A percentile compares a stretch with the other conserved stretches of the same genome.
These are phyloP conservation scores for Apophysomyces ossiformis DNA, from an alignment of 371 early-diverging fungal species.

Conservation along the genomic window DNA sequence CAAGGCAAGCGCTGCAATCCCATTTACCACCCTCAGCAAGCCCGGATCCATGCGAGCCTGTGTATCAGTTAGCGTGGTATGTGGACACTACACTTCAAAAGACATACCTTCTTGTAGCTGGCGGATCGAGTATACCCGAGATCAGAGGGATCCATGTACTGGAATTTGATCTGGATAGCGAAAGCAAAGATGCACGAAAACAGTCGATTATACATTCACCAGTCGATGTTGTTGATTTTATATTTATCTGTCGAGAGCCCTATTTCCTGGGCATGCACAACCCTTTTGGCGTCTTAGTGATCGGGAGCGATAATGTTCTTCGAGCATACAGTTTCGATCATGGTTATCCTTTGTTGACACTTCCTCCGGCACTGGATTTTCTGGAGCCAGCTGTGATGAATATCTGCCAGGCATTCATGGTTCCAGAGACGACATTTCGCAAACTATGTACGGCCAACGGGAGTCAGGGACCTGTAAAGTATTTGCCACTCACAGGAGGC, in stretches of 20 bases:
- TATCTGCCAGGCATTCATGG: slow-evolving; percentile 33
- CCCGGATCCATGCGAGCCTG: slow-evolving; percentile 40
- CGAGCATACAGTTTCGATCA: slow-evolving; percentile 34
- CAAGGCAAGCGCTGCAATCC: slow-evolving; percentile 49
- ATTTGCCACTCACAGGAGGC: slow-evolving; percentile 58
- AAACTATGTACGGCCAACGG: slow-evolving; percentile 21
- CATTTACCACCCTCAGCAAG: slow-evolving; percentile 21
- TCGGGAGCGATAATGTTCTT: slow-evolving; percentile 44
- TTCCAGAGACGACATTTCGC: slow-evolving; percentile 31
- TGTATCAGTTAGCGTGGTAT: slow-evolving; percentile 62
- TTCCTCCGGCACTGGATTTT: slow-evolving; percentile 55
- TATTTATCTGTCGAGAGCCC: slow-evolving; percentile 47
- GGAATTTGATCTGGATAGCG: slow-evolving; percentile 46
- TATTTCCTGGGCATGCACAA: slow-evolving; percentile 49
- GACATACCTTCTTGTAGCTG: slow-evolving; percentile 53
- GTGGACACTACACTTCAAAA: slow-evolving; percentile 32
- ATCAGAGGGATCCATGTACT: slow-evolving; percentile 52
- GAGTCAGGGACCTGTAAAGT: not conserved
- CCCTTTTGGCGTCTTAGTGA: slow-evolving; percentile 49
- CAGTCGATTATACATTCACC: slow-evolving; percentile 50
- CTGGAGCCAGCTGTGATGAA: slow-evolving; percentile 46
- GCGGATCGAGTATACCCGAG: slow-evolving; percentile 50
- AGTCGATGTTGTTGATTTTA: slow-evolving; percentile 55
- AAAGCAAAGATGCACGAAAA: slow-evolving; percentile 45
- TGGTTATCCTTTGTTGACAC: slow-evolving; percentile 36